Conservation (phyloP, 768 basidiomycete species). For the Suillus ampliporus region DNA sequence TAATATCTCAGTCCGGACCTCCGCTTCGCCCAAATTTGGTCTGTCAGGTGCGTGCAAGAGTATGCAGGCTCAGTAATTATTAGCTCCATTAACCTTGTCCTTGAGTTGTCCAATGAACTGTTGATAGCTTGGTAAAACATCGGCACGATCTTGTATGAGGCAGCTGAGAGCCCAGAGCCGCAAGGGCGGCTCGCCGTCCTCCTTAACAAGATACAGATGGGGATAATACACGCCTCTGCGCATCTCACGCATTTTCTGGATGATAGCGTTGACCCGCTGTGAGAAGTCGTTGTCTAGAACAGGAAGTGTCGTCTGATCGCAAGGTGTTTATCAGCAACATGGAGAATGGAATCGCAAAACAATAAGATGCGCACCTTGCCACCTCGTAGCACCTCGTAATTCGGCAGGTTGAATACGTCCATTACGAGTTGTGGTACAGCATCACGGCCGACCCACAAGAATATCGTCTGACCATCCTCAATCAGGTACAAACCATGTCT, state of each 20-base stretch:
- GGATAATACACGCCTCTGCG: conserved; percentile 92
- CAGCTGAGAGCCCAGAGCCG: conserved; percentile 94
- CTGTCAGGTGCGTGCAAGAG: neutral
- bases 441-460: conserved; percentile 98
- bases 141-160: conserved; percentile 95
- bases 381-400: conserved; percentile 86
- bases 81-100: conserved; percentile 66
- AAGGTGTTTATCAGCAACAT: conserved; percentile 10
- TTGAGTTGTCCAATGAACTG: conserved; percentile 91
- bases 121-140: conserved; percentile 93
- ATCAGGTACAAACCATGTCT: conserved; percentile 95
- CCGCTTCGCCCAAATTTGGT: neutral
- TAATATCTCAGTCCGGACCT: conserved; percentile 9
- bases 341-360: neutral
- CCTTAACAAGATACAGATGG: conserved; percentile 95
- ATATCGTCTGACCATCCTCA: conserved; percentile 97
- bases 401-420: conserved; percentile 93
- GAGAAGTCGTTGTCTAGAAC: conserved; percentile 92
- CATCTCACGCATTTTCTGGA: conserved; percentile 95
- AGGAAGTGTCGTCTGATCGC: conserved; percentile 79
- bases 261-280: conserved; percentile 91
- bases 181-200: conserved; percentile 95
- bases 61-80: conserved; percentile 30
- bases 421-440: conserved; percentile 93
- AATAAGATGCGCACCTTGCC: conserved; percentile 73